Evolutionary conservation across 2,329 filamentous ascomycete species (phyloP), one percentile per base, ranked within the genome.

Genomic region (Colletotrichum lentis): DNA sequence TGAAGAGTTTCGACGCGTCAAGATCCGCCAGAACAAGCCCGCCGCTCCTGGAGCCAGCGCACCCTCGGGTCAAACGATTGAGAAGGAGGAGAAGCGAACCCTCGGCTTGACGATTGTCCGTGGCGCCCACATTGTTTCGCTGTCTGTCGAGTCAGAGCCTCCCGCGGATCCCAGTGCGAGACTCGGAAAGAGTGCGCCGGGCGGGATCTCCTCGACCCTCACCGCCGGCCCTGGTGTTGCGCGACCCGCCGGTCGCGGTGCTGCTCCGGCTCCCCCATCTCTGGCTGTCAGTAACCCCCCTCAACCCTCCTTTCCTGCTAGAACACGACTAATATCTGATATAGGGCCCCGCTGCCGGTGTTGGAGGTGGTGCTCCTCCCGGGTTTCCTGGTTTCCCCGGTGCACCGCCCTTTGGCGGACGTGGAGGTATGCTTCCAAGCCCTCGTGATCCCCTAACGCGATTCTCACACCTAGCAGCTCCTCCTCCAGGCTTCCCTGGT

Each of bases 1-100:
- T 73, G 96, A 99, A 87, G 95, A 98, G 80, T 97, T 97, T 81
- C 92, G 94, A 79, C 91, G 91, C 77, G 90, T 95, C 71, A 96
- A 96, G 84, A 88, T 92, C 80, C 95, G 91, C 84, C 88, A 90
- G 74, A 86, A 88, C 74, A 96, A 96, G 83, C 83, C 87, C 61
- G 80, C 86, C 58, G 88, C 91, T 50, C 88, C 90, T 24, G 86
- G 86, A 70, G 84, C 89, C 72, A 85, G 85, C 64, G 86, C 88
- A 73, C 83, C 87, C 59, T 79, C 86, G 57, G 83, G 86, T 71
- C 87, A 91, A 76, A 87, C 91, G 56, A 86, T 97, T 74, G 94
- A 97, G 82, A 89, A 91, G 16, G 95, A 99, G 82, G 96, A 98
- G 83, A 98, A 98, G 86, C 91, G 96, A 76, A 97, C 94, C n/a